Evolutionary conservation across 306 rosid species (phyloP).

Genomic region (apple (Malus domestica)): DNA sequence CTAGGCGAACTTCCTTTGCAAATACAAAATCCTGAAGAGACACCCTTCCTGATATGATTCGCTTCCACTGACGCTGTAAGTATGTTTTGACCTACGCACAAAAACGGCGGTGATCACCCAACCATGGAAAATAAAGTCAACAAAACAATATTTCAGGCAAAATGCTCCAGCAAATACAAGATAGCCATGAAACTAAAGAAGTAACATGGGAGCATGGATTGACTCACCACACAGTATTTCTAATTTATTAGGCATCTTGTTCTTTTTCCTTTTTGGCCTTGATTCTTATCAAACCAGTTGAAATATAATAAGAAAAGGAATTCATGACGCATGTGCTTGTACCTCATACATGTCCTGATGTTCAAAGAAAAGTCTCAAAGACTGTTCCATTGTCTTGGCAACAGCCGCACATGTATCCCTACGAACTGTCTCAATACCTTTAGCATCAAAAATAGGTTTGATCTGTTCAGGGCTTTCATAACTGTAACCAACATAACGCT

Average conservation of each 20-base stretch:
- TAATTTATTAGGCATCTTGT: neutral
- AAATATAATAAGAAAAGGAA: slow-evolving; percentile 1
- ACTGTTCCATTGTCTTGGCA: slow-evolving; percentile 80
- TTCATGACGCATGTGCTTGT: slow-evolving; percentile 12
- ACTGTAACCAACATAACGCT: slow-evolving; percentile 95
- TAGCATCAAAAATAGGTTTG: slow-evolving; percentile 85
- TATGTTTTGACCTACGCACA: slow-evolving; percentile 55
- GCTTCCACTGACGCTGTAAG: slow-evolving; percentile 84
- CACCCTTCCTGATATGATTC: slow-evolving; percentile 71
- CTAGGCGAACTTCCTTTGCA: slow-evolving; percentile 92
- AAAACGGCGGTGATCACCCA: slow-evolving; percentile 1
- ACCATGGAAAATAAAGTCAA: slow-evolving; percentile 11
- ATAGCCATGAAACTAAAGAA: neutral
- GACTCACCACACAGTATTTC: neutral
- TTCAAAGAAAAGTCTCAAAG: slow-evolving; percentile 79
- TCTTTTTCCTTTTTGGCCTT: neutral
- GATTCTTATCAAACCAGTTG: neutral
- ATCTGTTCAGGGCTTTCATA: slow-evolving; percentile 69
- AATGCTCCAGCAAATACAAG: neutral
- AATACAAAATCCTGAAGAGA: slow-evolving; percentile 82
- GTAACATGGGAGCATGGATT: neutral
- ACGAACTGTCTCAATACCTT: slow-evolving; percentile 94
- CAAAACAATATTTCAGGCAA: neutral
- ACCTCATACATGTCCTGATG: slow-evolving; percentile 63
- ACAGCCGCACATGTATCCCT: slow-evolving; percentile 92